Evolutionary conservation across 2,329 filamentous ascomycete species (phyloP).

Genomic region (Talaromyces sp.): DNA sequence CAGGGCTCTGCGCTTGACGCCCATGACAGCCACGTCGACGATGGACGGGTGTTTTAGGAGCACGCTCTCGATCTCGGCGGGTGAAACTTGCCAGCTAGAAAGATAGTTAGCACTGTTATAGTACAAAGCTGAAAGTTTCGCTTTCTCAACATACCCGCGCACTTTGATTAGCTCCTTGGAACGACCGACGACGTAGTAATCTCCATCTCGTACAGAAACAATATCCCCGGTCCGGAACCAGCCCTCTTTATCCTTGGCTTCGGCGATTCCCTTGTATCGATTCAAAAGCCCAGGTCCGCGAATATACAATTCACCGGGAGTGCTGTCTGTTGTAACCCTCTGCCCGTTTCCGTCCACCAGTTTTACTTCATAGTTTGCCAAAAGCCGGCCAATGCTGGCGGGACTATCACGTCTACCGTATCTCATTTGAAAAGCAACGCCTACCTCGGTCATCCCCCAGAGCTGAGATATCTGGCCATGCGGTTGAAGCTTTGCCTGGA

Average conservation of each 20-base stretch:
- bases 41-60: slow-evolving; percentile 42
- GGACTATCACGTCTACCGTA: slow-evolving; percentile 36
- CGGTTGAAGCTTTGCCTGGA: slow-evolving; percentile 36
- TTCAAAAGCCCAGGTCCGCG: slow-evolving; percentile 31
- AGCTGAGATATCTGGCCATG: slow-evolving; percentile 43
- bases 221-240: slow-evolving; percentile 44
- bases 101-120: not conserved
- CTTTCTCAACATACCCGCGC: slow-evolving; percentile 27
- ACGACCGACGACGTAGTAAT: slow-evolving; percentile 37
- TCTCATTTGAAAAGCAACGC: slow-evolving; percentile 38
- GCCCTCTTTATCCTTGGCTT: slow-evolving; percentile 31
- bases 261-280: slow-evolving; percentile 31
- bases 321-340: slow-evolving; percentile 22
- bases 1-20: slow-evolving; percentile 29
- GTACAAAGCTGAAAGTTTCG: not conserved
- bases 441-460: slow-evolving; percentile 54
- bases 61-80: slow-evolving; percentile 44
- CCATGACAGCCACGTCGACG: slow-evolving; percentile 43
- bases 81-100: slow-evolving; percentile 44
- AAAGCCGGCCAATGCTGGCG: slow-evolving; percentile 44
- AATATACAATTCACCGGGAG: slow-evolving; percentile 39
- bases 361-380: slow-evolving; percentile 37
- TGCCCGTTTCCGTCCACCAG: slow-evolving; percentile 31
- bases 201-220: slow-evolving; percentile 29
- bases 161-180: slow-evolving; percentile 46